phyloP scores from a whole-genome alignment of 805 yeast genomes.

The Pichia rugopelliculosa region DNA sequence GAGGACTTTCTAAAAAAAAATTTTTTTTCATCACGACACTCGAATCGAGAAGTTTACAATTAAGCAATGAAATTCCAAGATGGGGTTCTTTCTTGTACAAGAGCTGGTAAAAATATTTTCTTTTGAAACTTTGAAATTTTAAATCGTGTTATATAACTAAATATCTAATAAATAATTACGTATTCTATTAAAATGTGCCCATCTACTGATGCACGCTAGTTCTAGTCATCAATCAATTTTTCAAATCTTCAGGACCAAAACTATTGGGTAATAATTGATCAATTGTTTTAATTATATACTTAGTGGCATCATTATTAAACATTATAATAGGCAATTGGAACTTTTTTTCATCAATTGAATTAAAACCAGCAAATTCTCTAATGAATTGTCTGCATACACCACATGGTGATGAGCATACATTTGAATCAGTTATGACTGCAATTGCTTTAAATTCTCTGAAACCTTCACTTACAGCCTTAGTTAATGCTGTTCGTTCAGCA shows the following conservation, averaged over 20 bases:
- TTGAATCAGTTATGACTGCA: constrained; percentile 59
- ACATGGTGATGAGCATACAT: constrained; percentile 70
- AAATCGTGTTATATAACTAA: too few relatives aligned
- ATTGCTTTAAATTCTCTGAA: constrained; percentile 44
- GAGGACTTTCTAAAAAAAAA: too few relatives aligned
- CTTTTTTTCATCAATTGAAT: neutral
- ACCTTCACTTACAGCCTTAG: constrained; percentile 43
- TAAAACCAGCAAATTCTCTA: constrained; percentile 54
- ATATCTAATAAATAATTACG: too few relatives aligned
- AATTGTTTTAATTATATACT: constrained; percentile 2
- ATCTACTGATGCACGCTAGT: too few relatives aligned
- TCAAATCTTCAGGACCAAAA: constrained; percentile 8
- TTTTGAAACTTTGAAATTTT: too few relatives aligned
- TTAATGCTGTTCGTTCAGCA: constrained; percentile 66
- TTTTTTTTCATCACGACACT: too few relatives aligned
- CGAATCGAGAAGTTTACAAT: too few relatives aligned
- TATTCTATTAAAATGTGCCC: too few relatives aligned
- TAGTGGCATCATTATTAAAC: constrained; percentile 5
- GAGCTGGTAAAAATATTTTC: too few relatives aligned
- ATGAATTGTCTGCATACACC: constrained; percentile 91
- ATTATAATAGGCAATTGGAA: constrained; percentile 7
- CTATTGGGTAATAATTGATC: constrained; percentile 6
- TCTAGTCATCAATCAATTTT: too few relatives aligned
- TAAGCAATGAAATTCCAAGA: too few relatives aligned
- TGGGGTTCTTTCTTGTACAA: too few relatives aligned